phyloP scores from a whole-genome alignment of 176 grass and related monocot species.

The Aegilops umbellulata region DNA sequence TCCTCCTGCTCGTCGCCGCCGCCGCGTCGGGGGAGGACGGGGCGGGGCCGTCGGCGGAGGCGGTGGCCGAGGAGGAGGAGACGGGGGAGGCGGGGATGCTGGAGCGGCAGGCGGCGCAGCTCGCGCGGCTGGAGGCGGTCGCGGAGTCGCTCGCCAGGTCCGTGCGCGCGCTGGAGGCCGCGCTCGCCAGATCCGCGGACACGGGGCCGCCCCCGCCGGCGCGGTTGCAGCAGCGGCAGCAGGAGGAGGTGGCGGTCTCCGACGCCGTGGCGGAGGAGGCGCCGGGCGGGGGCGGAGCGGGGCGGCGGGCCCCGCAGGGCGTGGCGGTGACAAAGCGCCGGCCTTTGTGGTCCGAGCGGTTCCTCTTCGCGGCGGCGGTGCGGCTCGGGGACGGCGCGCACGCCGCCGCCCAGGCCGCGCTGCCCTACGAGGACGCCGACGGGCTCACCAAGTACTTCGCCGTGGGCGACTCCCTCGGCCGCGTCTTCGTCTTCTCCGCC shows the following conservation, averaged over 20 bases:
- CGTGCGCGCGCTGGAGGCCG: conserved; percentile 42
- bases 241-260: not conserved
- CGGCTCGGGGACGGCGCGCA: conserved; percentile 54
- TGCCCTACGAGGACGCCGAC: conserved; percentile 70
- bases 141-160: conserved; percentile 46
- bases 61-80: not conserved
- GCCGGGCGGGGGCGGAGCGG: not conserved
- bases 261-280: not conserved
- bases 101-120: conserved; percentile 45
- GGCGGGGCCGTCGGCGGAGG: not conserved
- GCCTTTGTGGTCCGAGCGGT: conserved; percentile 72
- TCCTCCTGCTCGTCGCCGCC: not conserved
- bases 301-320: conserved; percentile 21
- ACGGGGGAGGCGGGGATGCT: conserved; percentile 16
- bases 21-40: not conserved
- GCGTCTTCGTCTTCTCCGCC: conserved; percentile 77
- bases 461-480: conserved; percentile 68
- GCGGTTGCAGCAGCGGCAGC: not conserved
- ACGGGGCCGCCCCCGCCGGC: conserved; percentile 17
- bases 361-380: conserved; percentile 62
- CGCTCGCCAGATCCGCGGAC: conserved; percentile 43
- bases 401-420: conserved; percentile 33
- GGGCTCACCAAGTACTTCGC: conserved; percentile 89
- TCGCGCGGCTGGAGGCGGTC: conserved; percentile 60
- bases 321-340: conserved; percentile 68